A percentile compares a stretch with the other conserved stretches of the same genome.
phyloP scores from a whole-genome alignment of 225 moss, liverwort and hornwort genomes.

The Polytrichum commune region DNA sequence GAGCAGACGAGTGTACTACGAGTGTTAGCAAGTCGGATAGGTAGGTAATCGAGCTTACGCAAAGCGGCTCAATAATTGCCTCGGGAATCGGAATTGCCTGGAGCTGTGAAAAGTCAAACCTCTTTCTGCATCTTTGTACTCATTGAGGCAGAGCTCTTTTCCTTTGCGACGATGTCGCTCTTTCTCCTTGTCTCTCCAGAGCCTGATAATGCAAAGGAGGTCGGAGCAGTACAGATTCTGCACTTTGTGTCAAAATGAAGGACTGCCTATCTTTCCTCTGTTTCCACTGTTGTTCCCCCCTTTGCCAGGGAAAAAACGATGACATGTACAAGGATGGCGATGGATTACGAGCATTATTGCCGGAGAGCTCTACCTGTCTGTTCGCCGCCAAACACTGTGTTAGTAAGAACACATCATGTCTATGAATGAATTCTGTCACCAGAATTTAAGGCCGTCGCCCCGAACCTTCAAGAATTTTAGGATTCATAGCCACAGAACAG shows the following conservation, averaged over 20 bases:
- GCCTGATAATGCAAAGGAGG: constrained; percentile 15
- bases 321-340: constrained; percentile 35
- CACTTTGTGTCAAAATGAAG: constrained; percentile 33
- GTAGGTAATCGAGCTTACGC: constrained; percentile 17
- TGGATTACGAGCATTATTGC: constrained; percentile 31
- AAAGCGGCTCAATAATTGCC: constrained; percentile 41
- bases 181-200: not conserved
- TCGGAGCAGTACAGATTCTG: constrained; percentile 8
- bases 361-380: constrained; percentile 36
- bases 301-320: constrained; percentile 37
- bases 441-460: not conserved
- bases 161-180: not conserved
- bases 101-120: constrained; percentile 9
- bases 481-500: constrained; percentile 4
- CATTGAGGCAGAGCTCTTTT: constrained; percentile 10
- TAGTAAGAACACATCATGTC: constrained; percentile 27
- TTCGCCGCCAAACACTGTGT: constrained; percentile 31
- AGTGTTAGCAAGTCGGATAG: constrained; percentile 8
- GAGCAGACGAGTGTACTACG: not conserved
- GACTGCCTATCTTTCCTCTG: constrained; percentile 26
- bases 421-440: constrained; percentile 3
- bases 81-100: constrained; percentile 22
- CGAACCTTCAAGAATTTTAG: not conserved
- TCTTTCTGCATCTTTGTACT: constrained; percentile 11
- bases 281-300: constrained; percentile 28